These are phyloP conservation scores for Podila verticillata DNA, from an alignment of 192 early-diverging fungal genomes.

Conservation along the genomic window DNA sequence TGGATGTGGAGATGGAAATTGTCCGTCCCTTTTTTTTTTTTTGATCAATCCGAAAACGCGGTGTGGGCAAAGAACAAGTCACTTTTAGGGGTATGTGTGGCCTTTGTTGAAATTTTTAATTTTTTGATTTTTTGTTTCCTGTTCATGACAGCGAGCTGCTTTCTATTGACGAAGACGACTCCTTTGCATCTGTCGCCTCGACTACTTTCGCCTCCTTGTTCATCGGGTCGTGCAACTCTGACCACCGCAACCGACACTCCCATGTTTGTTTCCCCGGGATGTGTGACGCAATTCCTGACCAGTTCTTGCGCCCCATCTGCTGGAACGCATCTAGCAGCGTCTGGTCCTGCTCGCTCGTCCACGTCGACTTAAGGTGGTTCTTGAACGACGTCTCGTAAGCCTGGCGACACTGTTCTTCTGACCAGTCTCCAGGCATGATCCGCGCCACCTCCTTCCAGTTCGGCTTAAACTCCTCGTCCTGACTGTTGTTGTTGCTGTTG, in stretches of 20 bases:
- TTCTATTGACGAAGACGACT: neutral
- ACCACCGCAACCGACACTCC: conserved; percentile 40
- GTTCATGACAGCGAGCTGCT: too few species aligned
- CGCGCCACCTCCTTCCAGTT: conserved; percentile 29
- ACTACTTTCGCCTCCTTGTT: neutral
- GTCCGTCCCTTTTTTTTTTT: too few species aligned
- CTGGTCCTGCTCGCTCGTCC: conserved; percentile 26
- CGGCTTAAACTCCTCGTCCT: conserved; percentile 1
- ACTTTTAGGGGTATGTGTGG: too few species aligned
- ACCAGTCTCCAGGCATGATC: conserved; percentile 31
- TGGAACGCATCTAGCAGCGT: neutral
- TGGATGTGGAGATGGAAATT: too few species aligned
- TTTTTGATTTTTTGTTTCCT: too few species aligned
- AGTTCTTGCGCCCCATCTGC: conserved; percentile 30
- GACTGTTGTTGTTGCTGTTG: neutral
- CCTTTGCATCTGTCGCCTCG: neutral
- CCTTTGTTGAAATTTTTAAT: too few species aligned
- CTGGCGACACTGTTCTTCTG: conserved; percentile 16
- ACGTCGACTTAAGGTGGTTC: conserved; percentile 18
- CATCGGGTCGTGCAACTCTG: conserved; percentile 26
- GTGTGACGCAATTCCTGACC: conserved; percentile 8
- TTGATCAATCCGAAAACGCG: too few species aligned
- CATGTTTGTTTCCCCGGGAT: conserved; percentile 19
- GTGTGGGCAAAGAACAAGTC: too few species aligned
- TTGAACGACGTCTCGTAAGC: conserved; percentile 41